Conservation (phyloP, 768 basidiomycete species). For the Sutorius australiensis region DNA sequence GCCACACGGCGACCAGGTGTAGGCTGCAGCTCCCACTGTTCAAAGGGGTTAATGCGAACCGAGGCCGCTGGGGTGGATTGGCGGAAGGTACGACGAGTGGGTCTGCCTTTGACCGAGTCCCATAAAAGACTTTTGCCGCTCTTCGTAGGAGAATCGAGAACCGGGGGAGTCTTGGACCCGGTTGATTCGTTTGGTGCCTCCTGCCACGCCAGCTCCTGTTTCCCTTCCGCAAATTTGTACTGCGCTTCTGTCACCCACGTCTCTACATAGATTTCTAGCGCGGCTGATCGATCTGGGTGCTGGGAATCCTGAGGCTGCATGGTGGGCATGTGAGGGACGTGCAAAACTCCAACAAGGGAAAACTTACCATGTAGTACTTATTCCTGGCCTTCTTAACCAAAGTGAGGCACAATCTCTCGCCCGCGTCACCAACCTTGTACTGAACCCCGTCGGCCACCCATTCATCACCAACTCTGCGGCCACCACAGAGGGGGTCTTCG, state of each 20-base stretch:
- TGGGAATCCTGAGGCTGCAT: slow-evolving; percentile 72
- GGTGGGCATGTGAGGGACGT: slow-evolving; percentile 7
- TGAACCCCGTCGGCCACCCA: slow-evolving; percentile 70
- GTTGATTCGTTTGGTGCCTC: slow-evolving; percentile 43
- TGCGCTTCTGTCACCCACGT: slow-evolving; percentile 76
- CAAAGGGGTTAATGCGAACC: slow-evolving; percentile 51
- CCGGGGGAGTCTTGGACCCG: slow-evolving; percentile 44
- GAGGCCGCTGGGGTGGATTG: slow-evolving; percentile 46
- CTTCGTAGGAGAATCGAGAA: slow-evolving; percentile 34
- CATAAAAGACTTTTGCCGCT: slow-evolving; percentile 69
- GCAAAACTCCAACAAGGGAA: background rate
- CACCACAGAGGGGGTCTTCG: slow-evolving; percentile 48
- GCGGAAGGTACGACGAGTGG: slow-evolving; percentile 40
- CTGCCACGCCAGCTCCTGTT: slow-evolving; percentile 65
- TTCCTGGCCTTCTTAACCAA: slow-evolving; percentile 69
- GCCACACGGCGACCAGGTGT: slow-evolving; percentile 44
- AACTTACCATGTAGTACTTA: slow-evolving; percentile 68
- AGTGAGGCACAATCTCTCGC: slow-evolving; percentile 63
- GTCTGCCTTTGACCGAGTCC: slow-evolving; percentile 51
- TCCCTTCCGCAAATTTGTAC: slow-evolving; percentile 59
- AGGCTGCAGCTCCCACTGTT: slow-evolving; percentile 30
- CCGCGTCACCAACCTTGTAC: slow-evolving; percentile 70
- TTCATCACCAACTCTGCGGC: slow-evolving; percentile 64
- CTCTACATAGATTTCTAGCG: slow-evolving; percentile 73
- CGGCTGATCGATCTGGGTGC: slow-evolving; percentile 68